phyloP scores from a whole-genome alignment of 768 basidiomycete genomes.

The Boletus reticulatus region DNA sequence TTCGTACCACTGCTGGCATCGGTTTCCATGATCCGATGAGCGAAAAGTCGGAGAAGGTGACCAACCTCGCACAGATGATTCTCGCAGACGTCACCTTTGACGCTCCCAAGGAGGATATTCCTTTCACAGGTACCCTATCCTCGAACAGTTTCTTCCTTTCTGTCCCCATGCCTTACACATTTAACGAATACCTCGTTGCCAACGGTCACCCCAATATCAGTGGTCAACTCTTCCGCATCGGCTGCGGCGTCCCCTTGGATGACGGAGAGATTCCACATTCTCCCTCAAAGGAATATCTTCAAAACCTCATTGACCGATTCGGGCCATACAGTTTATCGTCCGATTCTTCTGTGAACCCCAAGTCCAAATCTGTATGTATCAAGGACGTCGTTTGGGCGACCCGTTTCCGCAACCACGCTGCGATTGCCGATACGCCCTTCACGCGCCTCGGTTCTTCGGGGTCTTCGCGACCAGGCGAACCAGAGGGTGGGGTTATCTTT shows the following conservation, averaged over 20 bases:
- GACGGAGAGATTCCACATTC: constrained; percentile 38
- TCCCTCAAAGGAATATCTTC: constrained; percentile 43
- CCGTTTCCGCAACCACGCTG: constrained; percentile 46
- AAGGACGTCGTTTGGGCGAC: constrained; percentile 44
- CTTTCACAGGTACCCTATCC: neutral
- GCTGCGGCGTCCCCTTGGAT: constrained; percentile 36
- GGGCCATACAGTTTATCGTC: constrained; percentile 38
- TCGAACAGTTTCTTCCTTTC: constrained; percentile 13
- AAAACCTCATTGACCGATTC: constrained; percentile 40
- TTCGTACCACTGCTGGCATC: constrained; percentile 43
- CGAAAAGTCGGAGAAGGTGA: constrained; percentile 19
- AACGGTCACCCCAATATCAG: constrained; percentile 7
- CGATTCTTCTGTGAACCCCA: constrained; percentile 35
- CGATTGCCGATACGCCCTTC: constrained; percentile 42
- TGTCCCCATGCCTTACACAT: constrained; percentile 11
- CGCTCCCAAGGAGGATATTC: neutral
- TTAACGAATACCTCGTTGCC: constrained; percentile 16
- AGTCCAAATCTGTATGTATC: constrained; percentile 31
- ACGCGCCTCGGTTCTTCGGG: constrained; percentile 24
- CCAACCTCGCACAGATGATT: constrained; percentile 32
- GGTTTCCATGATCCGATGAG: constrained; percentile 45
- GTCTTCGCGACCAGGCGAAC: neutral
- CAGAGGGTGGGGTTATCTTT: constrained; percentile 20
- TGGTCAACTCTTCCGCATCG: constrained; percentile 39
- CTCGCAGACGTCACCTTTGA: constrained; percentile 22